Conservation (phyloP, 169 alveolate genomes). For the Theileria orientalis region DNA sequence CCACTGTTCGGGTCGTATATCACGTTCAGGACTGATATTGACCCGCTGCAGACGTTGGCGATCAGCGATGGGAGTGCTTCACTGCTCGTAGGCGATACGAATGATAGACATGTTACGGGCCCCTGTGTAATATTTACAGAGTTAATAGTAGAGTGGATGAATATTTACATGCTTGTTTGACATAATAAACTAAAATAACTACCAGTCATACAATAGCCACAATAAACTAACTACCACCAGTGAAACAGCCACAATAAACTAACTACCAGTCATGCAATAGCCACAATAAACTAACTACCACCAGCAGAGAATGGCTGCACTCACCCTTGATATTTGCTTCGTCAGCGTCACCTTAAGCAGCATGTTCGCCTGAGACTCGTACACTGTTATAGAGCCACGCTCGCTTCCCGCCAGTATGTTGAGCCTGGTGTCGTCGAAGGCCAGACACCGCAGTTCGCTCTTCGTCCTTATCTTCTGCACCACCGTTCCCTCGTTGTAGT, state of each 20-base stretch:
- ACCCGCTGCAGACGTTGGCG: constrained; percentile 79
- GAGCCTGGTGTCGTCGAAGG: constrained; percentile 80
- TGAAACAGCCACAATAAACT: neutral
- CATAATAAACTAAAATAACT: constrained; percentile 27
- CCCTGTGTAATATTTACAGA: no score
- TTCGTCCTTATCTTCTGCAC: constrained; percentile 79
- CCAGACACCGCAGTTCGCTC: constrained; percentile 79
- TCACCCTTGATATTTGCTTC: constrained; percentile 62
- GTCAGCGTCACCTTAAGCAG: constrained; percentile 63
- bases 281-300: no score
- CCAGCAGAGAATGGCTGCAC: constrained; percentile 26
- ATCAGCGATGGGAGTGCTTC: constrained; percentile 60
- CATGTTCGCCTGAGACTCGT: constrained; percentile 67
- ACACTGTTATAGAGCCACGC: constrained; percentile 76
- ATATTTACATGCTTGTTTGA: neutral
- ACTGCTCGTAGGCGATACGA: constrained; percentile 68
- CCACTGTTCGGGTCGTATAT: constrained; percentile 67
- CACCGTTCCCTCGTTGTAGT: constrained; percentile 78
- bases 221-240: neutral
- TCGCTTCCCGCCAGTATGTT: constrained; percentile 82
- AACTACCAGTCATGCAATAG: no score
- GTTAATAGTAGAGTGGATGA: neutral
- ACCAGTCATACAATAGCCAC: neutral
- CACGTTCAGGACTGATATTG: constrained; percentile 77
- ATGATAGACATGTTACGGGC: constrained; percentile 73